Percentiles rank a stretch among this genome's conserved stretches.
Conservation (phyloP, 169 alveolate genomes). For the Besnoitia besnoiti region DNA sequence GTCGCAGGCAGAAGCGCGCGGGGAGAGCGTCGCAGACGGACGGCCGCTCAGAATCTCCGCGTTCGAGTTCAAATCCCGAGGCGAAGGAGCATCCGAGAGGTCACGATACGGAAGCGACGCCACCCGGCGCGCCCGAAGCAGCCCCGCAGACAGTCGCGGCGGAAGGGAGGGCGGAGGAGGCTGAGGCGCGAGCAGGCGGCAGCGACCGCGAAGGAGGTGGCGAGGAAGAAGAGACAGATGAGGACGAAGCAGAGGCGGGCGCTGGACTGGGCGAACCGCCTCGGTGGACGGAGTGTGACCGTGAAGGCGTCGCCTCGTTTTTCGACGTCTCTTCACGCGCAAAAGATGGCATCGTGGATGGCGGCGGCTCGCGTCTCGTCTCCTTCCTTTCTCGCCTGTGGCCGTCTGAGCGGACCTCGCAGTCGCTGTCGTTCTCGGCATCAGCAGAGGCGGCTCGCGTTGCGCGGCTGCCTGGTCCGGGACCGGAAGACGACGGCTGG, state of each 20-base stretch:
- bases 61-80: too few relatives aligned
- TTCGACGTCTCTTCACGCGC: neutral
- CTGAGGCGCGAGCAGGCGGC: neutral
- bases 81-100: too few relatives aligned
- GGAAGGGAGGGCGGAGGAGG: too few relatives aligned
- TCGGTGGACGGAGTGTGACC: slow-evolving; percentile 7
- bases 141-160: too few relatives aligned
- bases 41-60: too few relatives aligned
- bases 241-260: neutral
- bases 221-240: neutral
- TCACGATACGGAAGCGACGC: too few relatives aligned
- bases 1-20: too few relatives aligned
- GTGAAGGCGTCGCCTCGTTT: neutral
- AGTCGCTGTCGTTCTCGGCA: neutral
- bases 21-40: too few relatives aligned
- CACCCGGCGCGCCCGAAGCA: too few relatives aligned
- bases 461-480: neutral
- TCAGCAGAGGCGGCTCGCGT: neutral
- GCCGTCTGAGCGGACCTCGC: neutral
- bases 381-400: neutral
- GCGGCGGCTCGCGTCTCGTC: neutral
- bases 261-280: neutral
- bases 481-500: neutral
- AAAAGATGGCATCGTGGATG: neutral
- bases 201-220: neutral